A percentile compares a stretch with the other conserved stretches of the same genome.
phyloP scores from a whole-genome alignment of 2,329 filamentous ascomycete genomes.

The Fusarium haematococcum region DNA sequence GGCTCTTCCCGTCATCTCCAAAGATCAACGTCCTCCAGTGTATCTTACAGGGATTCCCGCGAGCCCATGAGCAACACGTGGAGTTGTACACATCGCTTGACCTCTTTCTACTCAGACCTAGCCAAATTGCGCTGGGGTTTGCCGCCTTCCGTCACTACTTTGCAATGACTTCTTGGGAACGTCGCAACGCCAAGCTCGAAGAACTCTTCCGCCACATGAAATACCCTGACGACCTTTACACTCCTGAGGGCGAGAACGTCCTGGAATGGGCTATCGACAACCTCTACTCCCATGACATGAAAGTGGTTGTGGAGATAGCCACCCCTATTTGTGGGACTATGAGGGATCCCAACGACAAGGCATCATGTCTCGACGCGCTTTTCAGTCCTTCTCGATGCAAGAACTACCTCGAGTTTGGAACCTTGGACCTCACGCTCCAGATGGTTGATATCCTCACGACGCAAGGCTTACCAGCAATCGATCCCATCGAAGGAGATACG shows the following conservation, averaged over 20 bases:
- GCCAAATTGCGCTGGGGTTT: not conserved
- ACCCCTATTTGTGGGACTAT: not conserved
- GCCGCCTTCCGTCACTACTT: not conserved
- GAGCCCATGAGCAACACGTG: not conserved
- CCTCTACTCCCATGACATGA: not conserved
- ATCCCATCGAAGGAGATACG: not conserved
- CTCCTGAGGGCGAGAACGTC: not conserved
- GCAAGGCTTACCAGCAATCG: not conserved
- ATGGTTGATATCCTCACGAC: not conserved
- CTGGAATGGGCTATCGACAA: constrained; percentile 13
- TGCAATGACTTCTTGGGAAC: not conserved
- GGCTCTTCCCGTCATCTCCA: not conserved
- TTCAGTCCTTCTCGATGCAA: not conserved
- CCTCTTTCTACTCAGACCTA: not conserved
- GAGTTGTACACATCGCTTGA: not conserved
- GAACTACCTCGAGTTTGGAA: not conserved
- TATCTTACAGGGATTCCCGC: constrained; percentile 2
- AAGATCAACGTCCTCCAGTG: constrained; percentile 7
- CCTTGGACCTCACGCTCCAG: not conserved
- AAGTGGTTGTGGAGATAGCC: not conserved
- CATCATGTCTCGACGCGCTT: not conserved
- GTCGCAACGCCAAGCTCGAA: not conserved
- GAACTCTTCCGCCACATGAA: not conserved
- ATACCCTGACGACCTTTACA: not conserved
- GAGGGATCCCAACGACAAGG: not conserved